Evolutionary conservation across 805 yeast genomes (phyloP).

Genomic region (Candida piceae): DNA sequence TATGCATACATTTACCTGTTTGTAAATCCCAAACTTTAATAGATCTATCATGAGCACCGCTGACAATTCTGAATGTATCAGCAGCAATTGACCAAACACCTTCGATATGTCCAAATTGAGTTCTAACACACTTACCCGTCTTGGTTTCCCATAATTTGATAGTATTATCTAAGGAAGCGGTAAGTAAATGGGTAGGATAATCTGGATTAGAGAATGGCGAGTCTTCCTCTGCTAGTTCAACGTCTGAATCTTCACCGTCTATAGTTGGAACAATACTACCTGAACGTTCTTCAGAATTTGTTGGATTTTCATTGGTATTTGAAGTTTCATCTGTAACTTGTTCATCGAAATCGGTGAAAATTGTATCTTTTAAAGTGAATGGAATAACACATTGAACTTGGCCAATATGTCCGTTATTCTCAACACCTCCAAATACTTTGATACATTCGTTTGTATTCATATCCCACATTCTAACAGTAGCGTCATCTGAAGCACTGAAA

Average conservation of each 20-base stretch:
- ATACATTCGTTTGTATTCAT: constrained; percentile 73
- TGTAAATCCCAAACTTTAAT: constrained; percentile 96
- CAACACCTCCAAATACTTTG: constrained; percentile 70
- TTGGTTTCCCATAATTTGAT: constrained; percentile 87
- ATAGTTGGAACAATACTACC: background rate
- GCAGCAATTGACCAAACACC: constrained; percentile 98
- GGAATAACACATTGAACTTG: constrained; percentile 94
- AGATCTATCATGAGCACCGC: constrained; percentile 89
- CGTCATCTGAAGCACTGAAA: constrained; percentile 86
- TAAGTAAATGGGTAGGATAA: constrained; percentile 77
- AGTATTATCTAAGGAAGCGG: constrained; percentile 89
- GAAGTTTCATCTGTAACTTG: constrained; percentile 10
- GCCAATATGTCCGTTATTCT: constrained; percentile 80
- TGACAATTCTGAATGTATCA: constrained; percentile 88
- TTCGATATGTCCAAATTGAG: constrained; percentile 96
- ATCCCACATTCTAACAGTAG: constrained; percentile 95
- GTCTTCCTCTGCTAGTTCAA: constrained; percentile 8
- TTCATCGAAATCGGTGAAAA: constrained; percentile 31
- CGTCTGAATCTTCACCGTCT: constrained; percentile 19
- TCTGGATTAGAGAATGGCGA: constrained; percentile 23
- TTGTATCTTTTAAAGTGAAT: constrained; percentile 59
- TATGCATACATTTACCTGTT: constrained; percentile 89
- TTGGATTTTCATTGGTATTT: no score
- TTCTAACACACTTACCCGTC: constrained; percentile 83
- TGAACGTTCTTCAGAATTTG: constrained; percentile 30